Evolutionary conservation across 768 basidiomycete genomes (phyloP).

Genomic region (Gymnopilus dilepis): DNA sequence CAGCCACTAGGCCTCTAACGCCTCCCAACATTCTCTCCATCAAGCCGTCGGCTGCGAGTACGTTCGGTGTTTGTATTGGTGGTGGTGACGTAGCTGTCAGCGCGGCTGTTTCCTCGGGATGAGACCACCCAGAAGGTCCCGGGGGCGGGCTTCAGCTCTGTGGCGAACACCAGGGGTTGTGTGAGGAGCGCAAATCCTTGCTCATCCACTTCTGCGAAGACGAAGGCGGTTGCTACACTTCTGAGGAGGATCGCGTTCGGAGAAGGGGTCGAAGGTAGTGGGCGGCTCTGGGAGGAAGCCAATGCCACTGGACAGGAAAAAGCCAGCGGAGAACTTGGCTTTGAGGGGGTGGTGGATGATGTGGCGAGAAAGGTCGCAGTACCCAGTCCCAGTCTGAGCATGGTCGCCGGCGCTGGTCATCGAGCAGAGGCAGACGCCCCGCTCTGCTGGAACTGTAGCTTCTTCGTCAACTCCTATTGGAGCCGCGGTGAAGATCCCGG

Average conservation of each 20-base stretch:
- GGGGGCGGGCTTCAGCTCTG: conserved; percentile 29
- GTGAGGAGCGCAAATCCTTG: conserved; percentile 12
- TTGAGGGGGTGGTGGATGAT: no score
- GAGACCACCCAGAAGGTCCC: conserved; percentile 32
- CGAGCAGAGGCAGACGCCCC: conserved; percentile 1
- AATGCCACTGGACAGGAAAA: no score
- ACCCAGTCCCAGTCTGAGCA: no score
- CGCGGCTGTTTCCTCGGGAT: conserved; percentile 20
- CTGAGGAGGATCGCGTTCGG: conserved; percentile 35
- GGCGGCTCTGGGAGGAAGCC: no score
- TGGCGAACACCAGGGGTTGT: conserved; percentile 30
- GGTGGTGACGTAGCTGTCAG: background rate
- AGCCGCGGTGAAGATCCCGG: conserved; percentile 31
- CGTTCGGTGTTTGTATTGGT: conserved; percentile 25
- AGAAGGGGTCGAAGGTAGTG: no score
- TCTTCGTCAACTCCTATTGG: background rate
- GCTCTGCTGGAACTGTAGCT: background rate
- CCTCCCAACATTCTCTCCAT: conserved; percentile 31
- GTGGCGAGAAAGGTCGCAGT: no score
- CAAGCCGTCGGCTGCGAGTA: conserved; percentile 38
- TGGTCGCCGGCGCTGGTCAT: no score
- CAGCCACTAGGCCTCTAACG: conserved; percentile 26
- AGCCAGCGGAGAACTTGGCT: no score
- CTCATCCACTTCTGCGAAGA: conserved; percentile 22
- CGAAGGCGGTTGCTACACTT: conserved; percentile 21